A percentile compares a stretch with the other conserved stretches of the same genome.
phyloP scores from a whole-genome alignment of 176 grass and related monocot species.

The Eragrostis nindensis region DNA sequence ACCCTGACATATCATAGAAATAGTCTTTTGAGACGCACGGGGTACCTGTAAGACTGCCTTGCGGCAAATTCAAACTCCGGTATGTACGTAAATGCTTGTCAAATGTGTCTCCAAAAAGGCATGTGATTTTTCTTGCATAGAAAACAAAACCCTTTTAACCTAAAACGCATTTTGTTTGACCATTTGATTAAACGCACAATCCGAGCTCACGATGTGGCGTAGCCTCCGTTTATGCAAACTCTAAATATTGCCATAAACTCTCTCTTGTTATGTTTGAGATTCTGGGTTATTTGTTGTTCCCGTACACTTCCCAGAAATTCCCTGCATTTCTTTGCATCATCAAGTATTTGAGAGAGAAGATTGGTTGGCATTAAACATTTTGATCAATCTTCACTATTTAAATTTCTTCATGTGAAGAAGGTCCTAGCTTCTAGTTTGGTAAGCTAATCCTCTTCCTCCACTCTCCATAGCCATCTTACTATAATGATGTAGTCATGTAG shows the following conservation, averaged over 20 bases:
- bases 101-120: no score
- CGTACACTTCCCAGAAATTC: neutral
- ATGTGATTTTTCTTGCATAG: no score
- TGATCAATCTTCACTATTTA: neutral
- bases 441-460: conserved; percentile 38
- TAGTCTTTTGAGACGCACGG: no score
- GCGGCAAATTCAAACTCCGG: no score
- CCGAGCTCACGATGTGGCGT: no score
- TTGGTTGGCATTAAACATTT: neutral
- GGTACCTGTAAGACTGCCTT: no score
- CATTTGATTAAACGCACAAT: neutral
- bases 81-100: no score
- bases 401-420: conserved; percentile 17
- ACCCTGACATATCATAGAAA: no score
- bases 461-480: neutral
- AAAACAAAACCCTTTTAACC: neutral
- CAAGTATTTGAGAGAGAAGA: conserved; percentile 16
- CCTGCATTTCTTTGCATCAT: neutral
- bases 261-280: neutral
- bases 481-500: neutral
- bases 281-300: neutral
- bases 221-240: no score
- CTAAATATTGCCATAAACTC: neutral
- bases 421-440: conserved; percentile 27
- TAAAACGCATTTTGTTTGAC: neutral